Evolutionary conservation across 225 moss, liverwort and hornwort genomes (phyloP), one percentile per base, ranked within the genome.

Genomic region (Antitrichia curtipendula): DNA sequence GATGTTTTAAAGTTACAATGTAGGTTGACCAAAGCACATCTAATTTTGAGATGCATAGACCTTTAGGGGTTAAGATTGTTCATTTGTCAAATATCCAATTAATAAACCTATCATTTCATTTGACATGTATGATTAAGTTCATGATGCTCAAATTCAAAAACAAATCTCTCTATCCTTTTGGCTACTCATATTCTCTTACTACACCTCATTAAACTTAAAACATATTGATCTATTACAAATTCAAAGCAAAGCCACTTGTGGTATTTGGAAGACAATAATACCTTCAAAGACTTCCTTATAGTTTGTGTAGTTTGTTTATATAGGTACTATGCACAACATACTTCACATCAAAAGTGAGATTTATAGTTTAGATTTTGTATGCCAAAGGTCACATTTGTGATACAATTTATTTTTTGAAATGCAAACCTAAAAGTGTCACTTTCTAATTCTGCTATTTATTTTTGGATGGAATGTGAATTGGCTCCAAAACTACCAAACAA

Each of bases 1-100:
- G 3, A 40, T 68, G 23, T 24, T 69, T 40, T 69, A 38, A 40
- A 40, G 4, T 27, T 43, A 40, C 13, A 40, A 69, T 40, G 1
- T 1, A 36, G 11, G 6, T 65, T 65, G n/a, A n/a, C 0, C 2
- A n/a, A 21, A 7, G 21, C 12, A 21, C 24, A 70, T 41, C 0
- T 0, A 72, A 6, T 16, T 71, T 27, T 5, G 0, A 16, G 5
- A 27, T 15, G 27, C 1, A 27, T 5, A 0, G 0, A 43, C 43
- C 8, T 28, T 28, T 28, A 28, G 6, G 10, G 8, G 15, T 41
- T 41, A 6, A 28, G 10, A 45, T 45, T 73, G 18, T 47, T 73
- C 11, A 47, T 47, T 29, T 29, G 11, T 47, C 47, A 47, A 73
- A 1, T 31, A 73, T 31, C 31, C 7, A 49, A 49, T 19, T 19